Evolutionary conservation across 495 filamentous ascomycete genomes (phyloP), one percentile per base, ranked within the genome.

Genomic region (Aspergillus wentii): DNA sequence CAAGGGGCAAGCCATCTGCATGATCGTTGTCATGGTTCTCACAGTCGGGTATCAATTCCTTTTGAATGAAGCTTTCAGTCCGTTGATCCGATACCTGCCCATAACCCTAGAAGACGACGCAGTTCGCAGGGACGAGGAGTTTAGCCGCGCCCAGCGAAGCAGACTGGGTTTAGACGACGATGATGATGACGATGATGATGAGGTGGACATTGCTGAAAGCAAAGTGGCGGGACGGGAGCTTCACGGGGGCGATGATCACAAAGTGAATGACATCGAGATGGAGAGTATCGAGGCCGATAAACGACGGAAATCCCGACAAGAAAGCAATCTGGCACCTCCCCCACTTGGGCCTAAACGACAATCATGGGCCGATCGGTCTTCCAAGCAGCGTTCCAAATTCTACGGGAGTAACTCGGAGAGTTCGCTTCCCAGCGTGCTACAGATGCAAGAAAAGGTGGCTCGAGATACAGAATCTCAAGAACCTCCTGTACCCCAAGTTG

Each of bases 101-200:
- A 94, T 98, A 49, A 97, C 92, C 0, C 73, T 97, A 29, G 92
- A 98, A 57, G 94, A 98, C 49, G 88, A 94, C 41, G 92, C 92
- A 4, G 86, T 92, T 9, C 69, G 82, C 28, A 81, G 89, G 3
- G 94, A 97, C 50, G 79, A 92, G 49, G 86, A 85, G 35, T 98
- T 97, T 56, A 81, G 82, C 25, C 74, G 80, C 23, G 83, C 82
- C 15, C 86, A 92, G 53, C 79, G 78, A 37, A 73, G 72, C 33
- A 72, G 78, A 7, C 61, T 77, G 30, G 66, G 61, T 1, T 46
- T 72, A 33, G 51, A 49, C 26, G 60, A 75, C 34, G 80, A 64
- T 30, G 58, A 50, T 15, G 52, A 53, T 32, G 52, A 58, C 1
- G 44, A 52, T 16, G 50, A 51, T 2, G 44, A 52, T 0, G 51